Conservation (phyloP, 1,139 yeast species). For the Insectozyma bohioensis region DNA sequence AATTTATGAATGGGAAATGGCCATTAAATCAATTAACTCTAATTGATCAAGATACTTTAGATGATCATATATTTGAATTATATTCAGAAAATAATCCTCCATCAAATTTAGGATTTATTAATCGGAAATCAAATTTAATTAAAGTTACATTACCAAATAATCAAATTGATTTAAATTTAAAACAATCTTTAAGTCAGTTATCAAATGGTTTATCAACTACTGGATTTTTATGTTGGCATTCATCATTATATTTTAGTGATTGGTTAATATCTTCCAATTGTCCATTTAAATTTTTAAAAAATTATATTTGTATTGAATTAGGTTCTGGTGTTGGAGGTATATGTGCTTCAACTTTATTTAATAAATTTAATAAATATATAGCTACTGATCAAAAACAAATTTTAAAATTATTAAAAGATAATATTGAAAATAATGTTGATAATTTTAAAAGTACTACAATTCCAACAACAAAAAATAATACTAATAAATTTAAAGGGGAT, state of each 20-base stretch:
- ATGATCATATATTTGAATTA: conserved; percentile 51
- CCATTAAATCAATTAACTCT: conserved; percentile 6
- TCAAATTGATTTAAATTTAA: conserved; percentile 31
- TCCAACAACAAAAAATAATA: conserved; percentile 1
- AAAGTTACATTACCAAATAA: conserved; percentile 31
- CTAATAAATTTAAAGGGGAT: conserved; percentile 30
- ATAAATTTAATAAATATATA: conserved; percentile 35
- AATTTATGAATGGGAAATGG: neutral
- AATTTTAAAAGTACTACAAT: conserved; percentile 7
- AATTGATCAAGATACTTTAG: conserved; percentile 13
- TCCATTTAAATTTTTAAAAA: conserved; percentile 13
- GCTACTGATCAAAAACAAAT: conserved; percentile 67
- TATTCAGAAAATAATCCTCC: conserved; percentile 37
- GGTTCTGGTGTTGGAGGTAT: conserved; percentile 71
- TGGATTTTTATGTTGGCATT: conserved; percentile 68
- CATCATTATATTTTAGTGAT: conserved; percentile 49
- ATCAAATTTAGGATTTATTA: conserved; percentile 49
- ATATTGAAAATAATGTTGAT: conserved; percentile 40
- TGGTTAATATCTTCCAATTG: conserved; percentile 36
- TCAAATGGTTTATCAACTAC: conserved; percentile 55
- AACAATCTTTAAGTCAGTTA: conserved; percentile 44
- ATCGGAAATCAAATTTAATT: conserved; percentile 31
- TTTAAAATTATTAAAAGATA: conserved; percentile 48
- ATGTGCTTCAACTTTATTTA: conserved; percentile 47
- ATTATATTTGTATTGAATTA: conserved; percentile 48